A percentile compares a stretch with the other conserved stretches of the same genome.
phyloP scores from a whole-genome alignment of 2,329 filamentous ascomycete species.

The Cordyceps tenuipes region DNA sequence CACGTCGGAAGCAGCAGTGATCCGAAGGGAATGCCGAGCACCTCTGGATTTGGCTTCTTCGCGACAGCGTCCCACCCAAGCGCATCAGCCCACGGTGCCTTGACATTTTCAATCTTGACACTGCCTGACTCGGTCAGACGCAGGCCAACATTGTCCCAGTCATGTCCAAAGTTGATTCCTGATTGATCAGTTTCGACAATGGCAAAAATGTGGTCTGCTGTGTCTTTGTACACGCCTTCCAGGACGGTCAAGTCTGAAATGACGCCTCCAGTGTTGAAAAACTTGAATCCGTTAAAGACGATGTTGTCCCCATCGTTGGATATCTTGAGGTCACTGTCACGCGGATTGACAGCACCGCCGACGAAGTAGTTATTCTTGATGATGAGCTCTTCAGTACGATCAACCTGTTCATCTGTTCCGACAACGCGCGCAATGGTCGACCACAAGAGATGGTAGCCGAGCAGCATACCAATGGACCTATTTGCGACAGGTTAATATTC shows the following conservation, averaged over 20 bases:
- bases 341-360: conserved; percentile 57
- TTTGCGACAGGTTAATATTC: background rate
- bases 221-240: conserved; percentile 52
- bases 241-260: conserved; percentile 58
- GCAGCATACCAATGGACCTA: conserved; percentile 54
- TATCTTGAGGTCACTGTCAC: conserved; percentile 53
- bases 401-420: conserved; percentile 50
- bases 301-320: conserved; percentile 44
- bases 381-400: conserved; percentile 47
- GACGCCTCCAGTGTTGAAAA: conserved; percentile 61
- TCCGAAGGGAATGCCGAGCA: conserved; percentile 46
- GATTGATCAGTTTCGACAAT: conserved; percentile 49
- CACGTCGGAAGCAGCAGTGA: conserved; percentile 51
- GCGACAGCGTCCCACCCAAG: conserved; percentile 47
- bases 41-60: conserved; percentile 41
- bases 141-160: conserved; percentile 59
- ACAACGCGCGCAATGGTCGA: conserved; percentile 52
- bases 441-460: conserved; percentile 59
- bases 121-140: conserved; percentile 56
- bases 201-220: conserved; percentile 54
- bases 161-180: conserved; percentile 49
- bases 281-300: conserved; percentile 54
- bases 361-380: conserved; percentile 58
- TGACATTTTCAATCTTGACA: conserved; percentile 50
- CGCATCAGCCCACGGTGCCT: conserved; percentile 51